These are phyloP conservation scores for Talaromyces sp. DNA, from an alignment of 2,329 filamentous ascomycete species.

Conservation along the genomic window DNA sequence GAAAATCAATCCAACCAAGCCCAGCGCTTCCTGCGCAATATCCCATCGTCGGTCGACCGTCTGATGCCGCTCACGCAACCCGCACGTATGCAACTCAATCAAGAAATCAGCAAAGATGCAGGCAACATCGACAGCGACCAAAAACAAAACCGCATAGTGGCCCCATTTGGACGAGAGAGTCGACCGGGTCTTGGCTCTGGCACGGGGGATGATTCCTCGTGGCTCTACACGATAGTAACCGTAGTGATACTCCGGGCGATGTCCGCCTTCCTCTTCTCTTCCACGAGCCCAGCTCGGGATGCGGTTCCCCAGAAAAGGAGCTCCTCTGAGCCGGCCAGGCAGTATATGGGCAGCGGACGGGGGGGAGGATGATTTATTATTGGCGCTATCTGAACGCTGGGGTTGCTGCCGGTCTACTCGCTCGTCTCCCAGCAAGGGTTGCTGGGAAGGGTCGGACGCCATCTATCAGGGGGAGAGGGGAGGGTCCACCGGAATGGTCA, in stretches of 20 bases:
- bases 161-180: constrained; percentile 44
- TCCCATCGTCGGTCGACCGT: constrained; percentile 24
- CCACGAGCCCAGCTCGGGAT: constrained; percentile 5
- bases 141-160: constrained; percentile 45
- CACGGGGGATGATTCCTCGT: neutral
- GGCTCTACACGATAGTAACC: neutral
- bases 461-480: neutral
- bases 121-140: constrained; percentile 48
- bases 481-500: neutral
- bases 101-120: constrained; percentile 51
- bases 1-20: constrained; percentile 53
- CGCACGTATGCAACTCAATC: constrained; percentile 46
- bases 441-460: constrained; percentile 10
- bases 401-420: constrained; percentile 2
- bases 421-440: constrained; percentile 7
- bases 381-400: neutral
- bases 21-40: constrained; percentile 41
- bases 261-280: constrained; percentile 3
- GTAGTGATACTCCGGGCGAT: constrained; percentile 1
- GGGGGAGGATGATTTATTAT: neutral
- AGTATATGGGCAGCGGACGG: neutral
- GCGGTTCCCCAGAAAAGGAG: constrained; percentile 3
- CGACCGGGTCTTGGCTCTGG: constrained; percentile 12
- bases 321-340: neutral
- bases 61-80: constrained; percentile 27